Percentiles rank a stretch among this genome's conserved stretches.
These are phyloP conservation scores for Alternaria incomplexa DNA, from an alignment of 2,329 filamentous ascomycete genomes.

Conservation along the genomic window DNA sequence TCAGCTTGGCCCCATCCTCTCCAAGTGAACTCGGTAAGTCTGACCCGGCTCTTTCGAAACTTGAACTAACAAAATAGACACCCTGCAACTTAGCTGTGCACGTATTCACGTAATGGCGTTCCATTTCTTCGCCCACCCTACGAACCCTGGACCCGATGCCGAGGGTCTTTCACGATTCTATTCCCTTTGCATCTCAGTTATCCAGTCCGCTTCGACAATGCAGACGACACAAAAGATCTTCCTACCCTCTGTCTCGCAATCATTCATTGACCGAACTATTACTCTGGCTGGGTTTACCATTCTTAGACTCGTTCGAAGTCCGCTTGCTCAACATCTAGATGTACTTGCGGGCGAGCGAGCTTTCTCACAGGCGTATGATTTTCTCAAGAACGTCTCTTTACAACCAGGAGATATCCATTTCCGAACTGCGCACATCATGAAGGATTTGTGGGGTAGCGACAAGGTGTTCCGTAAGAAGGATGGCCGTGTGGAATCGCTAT, in stretches of 20 bases:
- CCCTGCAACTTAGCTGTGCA: conserved; percentile 42
- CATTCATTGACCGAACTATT: conserved; percentile 44
- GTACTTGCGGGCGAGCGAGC: conserved; percentile 43
- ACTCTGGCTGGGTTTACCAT: conserved; percentile 43
- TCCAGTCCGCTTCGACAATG: conserved; percentile 32
- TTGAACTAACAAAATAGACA: conserved; percentile 31
- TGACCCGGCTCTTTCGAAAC: background rate
- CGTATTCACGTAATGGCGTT: conserved; percentile 45
- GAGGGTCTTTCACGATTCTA: conserved; percentile 40
- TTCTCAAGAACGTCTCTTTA: conserved; percentile 41
- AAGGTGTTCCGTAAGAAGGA: conserved; percentile 43
- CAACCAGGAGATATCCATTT: conserved; percentile 42
- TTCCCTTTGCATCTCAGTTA: conserved; percentile 41
- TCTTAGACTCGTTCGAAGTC: conserved; percentile 39
- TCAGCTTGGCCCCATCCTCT: conserved; percentile 36
- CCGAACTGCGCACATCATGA: conserved; percentile 40
- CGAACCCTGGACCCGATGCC: conserved; percentile 31
- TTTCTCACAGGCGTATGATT: conserved; percentile 39
- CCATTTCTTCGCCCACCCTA: conserved; percentile 45
- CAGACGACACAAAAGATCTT: conserved; percentile 29
- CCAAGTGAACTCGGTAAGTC: conserved; percentile 41
- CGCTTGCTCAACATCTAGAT: conserved; percentile 40
- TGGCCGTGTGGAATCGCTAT: conserved; percentile 40
- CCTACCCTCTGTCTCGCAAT: conserved; percentile 37
- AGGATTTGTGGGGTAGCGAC: conserved; percentile 43